phyloP scores from a whole-genome alignment of 2,329 filamentous ascomycete species.

The Aspergillus sp. region DNA sequence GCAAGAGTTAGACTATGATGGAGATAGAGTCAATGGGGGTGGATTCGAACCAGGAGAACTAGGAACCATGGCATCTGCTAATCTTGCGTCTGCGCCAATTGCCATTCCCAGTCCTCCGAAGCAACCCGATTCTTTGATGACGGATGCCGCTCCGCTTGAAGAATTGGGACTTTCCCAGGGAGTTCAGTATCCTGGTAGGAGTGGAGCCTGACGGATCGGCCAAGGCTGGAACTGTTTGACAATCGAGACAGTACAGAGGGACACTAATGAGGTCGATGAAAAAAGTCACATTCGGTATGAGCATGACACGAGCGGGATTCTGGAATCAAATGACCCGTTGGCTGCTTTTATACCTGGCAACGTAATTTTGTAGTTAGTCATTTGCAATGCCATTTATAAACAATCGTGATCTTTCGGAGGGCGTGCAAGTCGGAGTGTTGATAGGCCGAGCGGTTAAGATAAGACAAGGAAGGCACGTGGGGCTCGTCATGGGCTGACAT shows the following conservation, averaged over 20 bases:
- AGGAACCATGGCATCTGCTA: conserved; percentile 3
- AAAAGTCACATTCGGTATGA: not conserved
- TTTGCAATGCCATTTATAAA: not conserved
- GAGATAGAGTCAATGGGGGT: conserved; percentile 10
- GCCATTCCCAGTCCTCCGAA: conserved; percentile 21
- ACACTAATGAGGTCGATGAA: not conserved
- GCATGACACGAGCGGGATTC: not conserved
- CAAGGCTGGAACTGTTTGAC: not conserved
- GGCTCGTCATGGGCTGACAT: conserved; percentile 15
- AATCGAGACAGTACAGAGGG: not conserved
- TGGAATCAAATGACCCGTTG: not conserved
- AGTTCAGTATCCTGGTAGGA: not conserved
- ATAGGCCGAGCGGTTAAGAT: not conserved
- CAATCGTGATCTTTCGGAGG: not conserved
- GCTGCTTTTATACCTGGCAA: not conserved
- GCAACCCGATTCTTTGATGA: conserved; percentile 11
- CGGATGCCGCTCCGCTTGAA: conserved; percentile 8
- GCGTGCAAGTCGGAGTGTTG: not conserved
- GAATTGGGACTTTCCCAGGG: not conserved
- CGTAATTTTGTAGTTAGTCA: not conserved
- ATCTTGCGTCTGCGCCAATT: conserved; percentile 16
- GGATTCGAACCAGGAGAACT: conserved; percentile 2
- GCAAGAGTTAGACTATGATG: conserved; percentile 26
- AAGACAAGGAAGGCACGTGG: not conserved
- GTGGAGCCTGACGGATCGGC: not conserved